phyloP scores from a whole-genome alignment of 306 rosid species.

The Acacia crassicarpa region DNA sequence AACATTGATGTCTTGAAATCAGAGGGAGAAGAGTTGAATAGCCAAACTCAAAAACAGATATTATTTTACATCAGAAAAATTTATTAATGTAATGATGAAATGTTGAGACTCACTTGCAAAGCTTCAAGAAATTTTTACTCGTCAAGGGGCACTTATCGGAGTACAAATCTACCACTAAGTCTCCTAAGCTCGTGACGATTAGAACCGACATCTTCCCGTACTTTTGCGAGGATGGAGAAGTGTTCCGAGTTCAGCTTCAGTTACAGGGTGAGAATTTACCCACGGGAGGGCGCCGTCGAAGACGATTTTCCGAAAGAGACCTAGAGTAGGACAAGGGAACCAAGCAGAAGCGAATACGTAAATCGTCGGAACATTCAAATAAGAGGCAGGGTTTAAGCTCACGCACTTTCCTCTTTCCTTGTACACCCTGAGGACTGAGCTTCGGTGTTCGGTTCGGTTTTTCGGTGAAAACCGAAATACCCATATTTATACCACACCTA shows the following conservation, averaged over 20 bases:
- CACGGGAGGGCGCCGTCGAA: too few relatives aligned
- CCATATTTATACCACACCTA: too few relatives aligned
- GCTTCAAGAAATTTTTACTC: conserved; percentile 87
- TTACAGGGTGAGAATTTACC: too few relatives aligned
- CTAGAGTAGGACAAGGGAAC: too few relatives aligned
- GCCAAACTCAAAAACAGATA: not conserved
- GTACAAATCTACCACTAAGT: conserved; percentile 76
- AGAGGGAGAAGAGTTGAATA: not conserved
- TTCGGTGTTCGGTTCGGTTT: too few relatives aligned
- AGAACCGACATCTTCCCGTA: conserved; percentile 66
- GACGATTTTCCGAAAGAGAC: too few relatives aligned
- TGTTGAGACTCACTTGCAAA: conserved; percentile 63
- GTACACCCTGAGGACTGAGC: too few relatives aligned
- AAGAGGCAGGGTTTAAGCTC: too few relatives aligned
- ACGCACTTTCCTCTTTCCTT: too few relatives aligned
- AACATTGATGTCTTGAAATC: not conserved
- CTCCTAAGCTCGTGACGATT: conserved; percentile 87
- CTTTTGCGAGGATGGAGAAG: not conserved
- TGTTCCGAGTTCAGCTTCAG: not conserved
- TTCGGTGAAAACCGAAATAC: too few relatives aligned
- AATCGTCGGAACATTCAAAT: conserved; percentile 21
- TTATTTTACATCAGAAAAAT: not conserved
- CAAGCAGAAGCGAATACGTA: too few relatives aligned
- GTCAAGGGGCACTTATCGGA: conserved; percentile 80
- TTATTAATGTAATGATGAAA: not conserved